Evolutionary conservation across 2,329 filamentous ascomycete genomes (phyloP).

Genomic region (Penicillium sp.): DNA sequence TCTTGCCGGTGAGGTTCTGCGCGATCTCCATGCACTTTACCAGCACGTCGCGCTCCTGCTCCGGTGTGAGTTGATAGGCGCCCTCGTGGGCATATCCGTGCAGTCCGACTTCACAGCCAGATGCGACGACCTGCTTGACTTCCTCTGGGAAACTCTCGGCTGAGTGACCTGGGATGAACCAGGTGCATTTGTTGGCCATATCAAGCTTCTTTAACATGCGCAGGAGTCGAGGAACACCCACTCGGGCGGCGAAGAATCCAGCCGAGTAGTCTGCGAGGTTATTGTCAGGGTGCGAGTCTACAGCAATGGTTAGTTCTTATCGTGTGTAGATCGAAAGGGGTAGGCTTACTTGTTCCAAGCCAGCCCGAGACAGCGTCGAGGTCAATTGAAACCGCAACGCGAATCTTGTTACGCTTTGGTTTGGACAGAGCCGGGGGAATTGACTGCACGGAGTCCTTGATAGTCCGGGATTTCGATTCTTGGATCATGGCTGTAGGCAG

Average conservation of each 20-base stretch:
- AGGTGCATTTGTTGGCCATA: slow-evolving; percentile 55
- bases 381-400: slow-evolving; percentile 44
- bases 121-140: slow-evolving; percentile 50
- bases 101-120: slow-evolving; percentile 53
- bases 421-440: slow-evolving; percentile 5
- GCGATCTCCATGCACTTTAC: slow-evolving; percentile 71
- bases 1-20: slow-evolving; percentile 69
- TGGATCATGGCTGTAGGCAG: background rate
- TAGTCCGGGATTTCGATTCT: background rate
- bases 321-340: background rate
- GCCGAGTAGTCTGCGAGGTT: slow-evolving; percentile 56
- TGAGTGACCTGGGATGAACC: slow-evolving; percentile 61
- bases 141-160: slow-evolving; percentile 57
- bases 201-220: slow-evolving; percentile 53
- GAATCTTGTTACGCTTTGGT: slow-evolving; percentile 17
- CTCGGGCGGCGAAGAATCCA: slow-evolving; percentile 56
- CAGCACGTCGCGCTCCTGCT: slow-evolving; percentile 71
- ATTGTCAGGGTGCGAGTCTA: slow-evolving; percentile 48
- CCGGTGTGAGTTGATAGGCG: slow-evolving; percentile 65
- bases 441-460: background rate
- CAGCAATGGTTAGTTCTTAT: background rate
- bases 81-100: slow-evolving; percentile 70
- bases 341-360: slow-evolving; percentile 53
- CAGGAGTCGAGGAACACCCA: slow-evolving; percentile 57
- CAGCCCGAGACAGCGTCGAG: slow-evolving; percentile 61